A percentile compares a stretch with the other conserved stretches of the same genome.
phyloP scores from a whole-genome alignment of 1,284 basidiomycete species.

The Leccinum solheimii region DNA sequence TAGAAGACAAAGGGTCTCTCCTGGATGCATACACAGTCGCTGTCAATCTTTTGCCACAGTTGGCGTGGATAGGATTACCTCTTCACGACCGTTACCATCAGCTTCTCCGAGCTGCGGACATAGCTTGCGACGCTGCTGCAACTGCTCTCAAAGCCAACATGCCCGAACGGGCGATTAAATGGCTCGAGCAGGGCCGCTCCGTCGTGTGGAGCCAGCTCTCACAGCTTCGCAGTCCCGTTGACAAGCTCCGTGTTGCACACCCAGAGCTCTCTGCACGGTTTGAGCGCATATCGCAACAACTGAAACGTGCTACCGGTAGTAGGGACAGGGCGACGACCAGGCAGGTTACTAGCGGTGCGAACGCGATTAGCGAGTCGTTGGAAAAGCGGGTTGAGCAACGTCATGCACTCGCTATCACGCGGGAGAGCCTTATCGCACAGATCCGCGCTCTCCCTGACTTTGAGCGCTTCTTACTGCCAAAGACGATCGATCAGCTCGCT shows the following conservation, averaged over 20 bases:
- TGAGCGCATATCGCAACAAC: background rate
- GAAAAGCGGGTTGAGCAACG: background rate
- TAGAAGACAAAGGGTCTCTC: background rate
- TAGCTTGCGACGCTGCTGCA: background rate
- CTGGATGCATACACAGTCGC: background rate
- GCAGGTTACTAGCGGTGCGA: background rate
- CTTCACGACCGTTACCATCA: background rate
- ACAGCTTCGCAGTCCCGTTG: conserved; percentile 4
- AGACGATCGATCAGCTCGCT: conserved; percentile 3
- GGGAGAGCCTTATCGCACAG: conserved; percentile 2
- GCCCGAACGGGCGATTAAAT: background rate
- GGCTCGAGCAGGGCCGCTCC: background rate
- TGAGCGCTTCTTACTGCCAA: conserved; percentile 2
- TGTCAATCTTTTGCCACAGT: background rate
- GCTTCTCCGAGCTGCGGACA: background rate
- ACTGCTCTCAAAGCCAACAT: background rate
- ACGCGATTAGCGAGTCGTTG: background rate
- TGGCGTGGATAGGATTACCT: background rate
- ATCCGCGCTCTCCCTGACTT: conserved; percentile 3
- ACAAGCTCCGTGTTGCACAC: background rate
- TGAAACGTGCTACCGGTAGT: conserved; percentile 1
- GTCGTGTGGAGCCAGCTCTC: background rate
- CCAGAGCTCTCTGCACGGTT: background rate
- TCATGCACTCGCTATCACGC: background rate
- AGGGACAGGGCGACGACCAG: no score